These are phyloP conservation scores for Carex arenaria DNA, from an alignment of 202 grass and related monocot genomes.

Conservation along the genomic window DNA sequence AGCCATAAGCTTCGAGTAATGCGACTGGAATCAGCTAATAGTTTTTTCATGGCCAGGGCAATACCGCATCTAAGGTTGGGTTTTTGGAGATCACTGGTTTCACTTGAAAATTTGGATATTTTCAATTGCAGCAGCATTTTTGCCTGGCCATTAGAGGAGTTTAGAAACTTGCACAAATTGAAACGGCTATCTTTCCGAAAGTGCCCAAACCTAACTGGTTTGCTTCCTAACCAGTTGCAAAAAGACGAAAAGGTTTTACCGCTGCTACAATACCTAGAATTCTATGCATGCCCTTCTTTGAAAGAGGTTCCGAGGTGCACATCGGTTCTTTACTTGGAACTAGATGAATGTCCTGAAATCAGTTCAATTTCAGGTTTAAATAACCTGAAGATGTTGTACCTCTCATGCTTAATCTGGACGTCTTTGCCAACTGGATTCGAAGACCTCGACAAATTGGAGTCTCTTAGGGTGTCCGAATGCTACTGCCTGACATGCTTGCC, in stretches of 20 bases:
- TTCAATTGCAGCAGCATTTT: neutral
- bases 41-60: neutral
- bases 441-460: neutral
- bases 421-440: neutral
- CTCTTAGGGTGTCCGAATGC: neutral
- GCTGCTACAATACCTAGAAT: neutral
- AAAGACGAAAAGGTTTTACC: neutral
- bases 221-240: neutral
- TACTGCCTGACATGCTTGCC: neutral
- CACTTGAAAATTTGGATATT: neutral
- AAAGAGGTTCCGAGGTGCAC: neutral
- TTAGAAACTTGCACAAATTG: neutral
- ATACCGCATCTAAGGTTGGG: neutral
- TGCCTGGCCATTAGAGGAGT: neutral
- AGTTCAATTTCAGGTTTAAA: neutral
- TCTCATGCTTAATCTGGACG: neutral
- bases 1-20: neutral
- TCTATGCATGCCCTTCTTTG: neutral
- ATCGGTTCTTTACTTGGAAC: neutral
- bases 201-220: neutral
- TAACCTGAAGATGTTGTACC: neutral
- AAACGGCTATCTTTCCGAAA: neutral
- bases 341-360: neutral
- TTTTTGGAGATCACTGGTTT: neutral
- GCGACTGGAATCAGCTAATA: constrained; percentile 10